Evolutionary conservation across 768 basidiomycete species (phyloP).

Genomic region (Trametes villosa): DNA sequence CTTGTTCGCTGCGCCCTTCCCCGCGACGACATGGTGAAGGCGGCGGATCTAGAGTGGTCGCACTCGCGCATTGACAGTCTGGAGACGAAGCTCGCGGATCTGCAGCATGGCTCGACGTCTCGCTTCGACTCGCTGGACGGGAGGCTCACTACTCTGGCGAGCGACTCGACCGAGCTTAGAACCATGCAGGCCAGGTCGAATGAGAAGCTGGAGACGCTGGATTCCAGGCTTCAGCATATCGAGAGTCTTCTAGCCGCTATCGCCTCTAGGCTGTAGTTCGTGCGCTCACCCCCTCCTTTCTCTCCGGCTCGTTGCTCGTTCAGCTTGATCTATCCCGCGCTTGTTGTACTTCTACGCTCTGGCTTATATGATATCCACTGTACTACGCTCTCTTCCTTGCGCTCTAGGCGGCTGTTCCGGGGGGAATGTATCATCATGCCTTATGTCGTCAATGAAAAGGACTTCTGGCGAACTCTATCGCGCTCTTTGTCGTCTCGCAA

Average conservation of each 20-base stretch:
- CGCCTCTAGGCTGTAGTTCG: background rate
- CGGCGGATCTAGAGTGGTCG: background rate
- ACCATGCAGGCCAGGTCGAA: background rate
- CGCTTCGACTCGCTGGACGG: slow-evolving; percentile 15
- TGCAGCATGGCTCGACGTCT: background rate
- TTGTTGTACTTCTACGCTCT: no score
- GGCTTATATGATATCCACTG: no score
- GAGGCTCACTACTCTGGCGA: background rate
- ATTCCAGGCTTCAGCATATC: slow-evolving; percentile 2
- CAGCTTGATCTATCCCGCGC: background rate
- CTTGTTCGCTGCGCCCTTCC: slow-evolving; percentile 8
- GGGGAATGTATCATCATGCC: no score
- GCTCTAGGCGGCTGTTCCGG: no score
- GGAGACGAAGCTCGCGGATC: slow-evolving; percentile 7
- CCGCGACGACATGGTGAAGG: slow-evolving; percentile 3
- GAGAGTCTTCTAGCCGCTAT: slow-evolving; percentile 2
- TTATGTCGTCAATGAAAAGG: no score
- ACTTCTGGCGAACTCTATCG: no score
- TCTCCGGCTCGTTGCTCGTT: background rate
- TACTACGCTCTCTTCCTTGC: no score
- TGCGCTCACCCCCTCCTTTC: background rate
- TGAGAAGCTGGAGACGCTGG: background rate
- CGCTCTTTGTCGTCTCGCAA: no score
- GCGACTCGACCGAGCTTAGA: background rate
- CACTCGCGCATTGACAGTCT: slow-evolving; percentile 6